Evolutionary conservation across 2,329 filamentous ascomycete species (phyloP), one percentile per base, ranked within the genome.

Genomic region (Apiospora kogelbergensis): DNA sequence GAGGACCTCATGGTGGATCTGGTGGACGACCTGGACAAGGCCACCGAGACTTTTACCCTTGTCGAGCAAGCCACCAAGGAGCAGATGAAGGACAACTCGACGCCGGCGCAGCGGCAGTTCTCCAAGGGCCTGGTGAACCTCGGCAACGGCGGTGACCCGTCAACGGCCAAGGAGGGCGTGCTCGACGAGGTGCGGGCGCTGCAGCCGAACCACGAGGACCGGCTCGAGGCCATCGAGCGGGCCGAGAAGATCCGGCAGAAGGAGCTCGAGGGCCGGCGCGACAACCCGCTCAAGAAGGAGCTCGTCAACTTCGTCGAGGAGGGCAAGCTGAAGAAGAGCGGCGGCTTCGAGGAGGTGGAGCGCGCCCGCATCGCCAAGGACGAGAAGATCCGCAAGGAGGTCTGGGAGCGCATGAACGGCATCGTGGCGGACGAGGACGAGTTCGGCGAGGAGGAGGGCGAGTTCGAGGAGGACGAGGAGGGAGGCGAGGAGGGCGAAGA

Each of bases 1-100:
- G 96, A 99, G 83, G 96, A 98, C 75, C 88, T 99, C 71, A 91
- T 95, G 72, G 90, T 95, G 60, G 96, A 99, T 83, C 83, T 99
- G 72, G 90, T 96, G 76, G 95, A 98, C 77, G 96, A 99, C 82
- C 85, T 99, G 63, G 95, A 98, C 78, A 98, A 98, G 82, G 95
- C 95, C 1, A 90, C 91, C 0, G 92, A 97, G 80, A 98, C 96
- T 0, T 97, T 99, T 77, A 92, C 93, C 30, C 88, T 99, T 0
- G 96, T 99, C 20, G 96, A 99, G 81, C 93, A 98, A 81, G 96
- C 96, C 10, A 98, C 95, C n/a, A 97, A 97, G 82, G 94, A 98
- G 81, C 96, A 99, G 79, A 93, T 97, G 81, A 93, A 97, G 78
- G 91, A 92, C 70, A 87, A 83, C 63, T 84, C 85, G 6, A 88